phyloP scores from a whole-genome alignment of 345 rosid genomes.

The Euclidium syriacum region DNA sequence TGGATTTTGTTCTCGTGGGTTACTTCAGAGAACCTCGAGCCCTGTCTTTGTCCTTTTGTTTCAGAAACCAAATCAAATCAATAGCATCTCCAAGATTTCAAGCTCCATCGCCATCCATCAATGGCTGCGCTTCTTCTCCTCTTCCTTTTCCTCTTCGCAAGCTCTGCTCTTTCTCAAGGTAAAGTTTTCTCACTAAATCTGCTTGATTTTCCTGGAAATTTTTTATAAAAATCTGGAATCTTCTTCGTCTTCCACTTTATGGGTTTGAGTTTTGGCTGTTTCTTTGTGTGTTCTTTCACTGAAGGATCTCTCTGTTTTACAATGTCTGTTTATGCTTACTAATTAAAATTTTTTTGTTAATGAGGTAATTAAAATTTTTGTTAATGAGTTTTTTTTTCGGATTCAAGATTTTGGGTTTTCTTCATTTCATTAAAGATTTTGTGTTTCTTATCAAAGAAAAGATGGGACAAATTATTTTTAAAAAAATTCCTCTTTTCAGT shows the following conservation, averaged over 20 bases:
- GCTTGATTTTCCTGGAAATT: not conserved
- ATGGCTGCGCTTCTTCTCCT: slow-evolving; percentile 35
- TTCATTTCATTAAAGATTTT: slow-evolving; percentile 1
- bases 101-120: slow-evolving; percentile 21
- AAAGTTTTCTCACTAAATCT: not conserved
- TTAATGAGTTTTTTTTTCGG: too few species aligned
- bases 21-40: slow-evolving; percentile 31
- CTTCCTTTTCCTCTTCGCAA: slow-evolving; percentile 26
- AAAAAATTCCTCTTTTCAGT: slow-evolving; percentile 5
- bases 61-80: slow-evolving; percentile 26
- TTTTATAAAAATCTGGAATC: slow-evolving; percentile 6
- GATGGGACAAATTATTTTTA: too few species aligned
- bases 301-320: slow-evolving; percentile 1
- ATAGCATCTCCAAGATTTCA: slow-evolving; percentile 35
- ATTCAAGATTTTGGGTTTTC: slow-evolving; percentile 10
- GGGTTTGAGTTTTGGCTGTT: slow-evolving; percentile 3
- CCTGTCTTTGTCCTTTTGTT: slow-evolving; percentile 30
- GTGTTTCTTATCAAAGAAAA: slow-evolving; percentile 1
- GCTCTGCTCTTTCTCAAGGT: slow-evolving; percentile 35
- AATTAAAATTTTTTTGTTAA: too few species aligned
- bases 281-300: slow-evolving; percentile 19
- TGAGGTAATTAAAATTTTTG: too few species aligned
- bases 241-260: slow-evolving; percentile 12
- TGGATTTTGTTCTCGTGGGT: slow-evolving; percentile 33
- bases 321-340: not conserved